Percentiles rank a stretch among this genome's conserved stretches.
phyloP scores from a whole-genome alignment of 1,139 yeast species.

The Magnusiomyces paraingens region DNA sequence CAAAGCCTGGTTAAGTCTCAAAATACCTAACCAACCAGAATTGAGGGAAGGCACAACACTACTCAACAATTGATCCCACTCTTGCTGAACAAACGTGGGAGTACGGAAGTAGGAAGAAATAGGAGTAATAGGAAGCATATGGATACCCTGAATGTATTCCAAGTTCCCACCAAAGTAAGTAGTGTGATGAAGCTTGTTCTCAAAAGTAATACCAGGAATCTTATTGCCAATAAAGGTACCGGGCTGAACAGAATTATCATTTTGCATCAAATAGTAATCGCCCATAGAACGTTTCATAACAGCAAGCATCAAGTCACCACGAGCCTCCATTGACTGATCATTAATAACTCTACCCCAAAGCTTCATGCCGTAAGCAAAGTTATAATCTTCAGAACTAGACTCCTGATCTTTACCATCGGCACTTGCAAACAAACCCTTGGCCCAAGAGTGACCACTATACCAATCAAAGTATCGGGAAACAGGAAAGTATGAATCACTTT shows the following conservation, averaged over 20 bases:
- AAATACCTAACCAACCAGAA: constrained; percentile 86
- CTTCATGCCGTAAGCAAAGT: constrained; percentile 75
- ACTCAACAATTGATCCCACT: constrained; percentile 59
- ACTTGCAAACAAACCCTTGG: constrained; percentile 61
- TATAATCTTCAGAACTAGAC: constrained; percentile 74
- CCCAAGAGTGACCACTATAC: constrained; percentile 84
- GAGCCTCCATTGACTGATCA: constrained; percentile 66
- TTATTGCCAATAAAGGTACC: constrained; percentile 50
- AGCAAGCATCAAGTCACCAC: constrained; percentile 70
- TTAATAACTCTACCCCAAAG: constrained; percentile 71
- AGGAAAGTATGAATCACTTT: constrained; percentile 60
- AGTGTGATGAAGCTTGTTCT: constrained; percentile 86
- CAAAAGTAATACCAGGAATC: constrained; percentile 70
- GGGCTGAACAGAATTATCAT: constrained; percentile 58
- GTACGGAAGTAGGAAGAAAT: constrained; percentile 70
- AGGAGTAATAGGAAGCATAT: constrained; percentile 88
- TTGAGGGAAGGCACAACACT: constrained; percentile 47
- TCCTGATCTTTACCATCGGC: constrained; percentile 80
- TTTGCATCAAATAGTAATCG: constrained; percentile 51
- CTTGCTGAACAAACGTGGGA: constrained; percentile 65
- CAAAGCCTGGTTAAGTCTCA: constrained; percentile 66
- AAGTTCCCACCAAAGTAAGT: constrained; percentile 73
- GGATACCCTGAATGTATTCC: constrained; percentile 92
- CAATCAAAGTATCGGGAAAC: constrained; percentile 73
- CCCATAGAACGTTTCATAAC: constrained; percentile 57